Evolutionary conservation across 2,329 filamentous ascomycete species (phyloP).

Genomic region (Curvularia spicifera): DNA sequence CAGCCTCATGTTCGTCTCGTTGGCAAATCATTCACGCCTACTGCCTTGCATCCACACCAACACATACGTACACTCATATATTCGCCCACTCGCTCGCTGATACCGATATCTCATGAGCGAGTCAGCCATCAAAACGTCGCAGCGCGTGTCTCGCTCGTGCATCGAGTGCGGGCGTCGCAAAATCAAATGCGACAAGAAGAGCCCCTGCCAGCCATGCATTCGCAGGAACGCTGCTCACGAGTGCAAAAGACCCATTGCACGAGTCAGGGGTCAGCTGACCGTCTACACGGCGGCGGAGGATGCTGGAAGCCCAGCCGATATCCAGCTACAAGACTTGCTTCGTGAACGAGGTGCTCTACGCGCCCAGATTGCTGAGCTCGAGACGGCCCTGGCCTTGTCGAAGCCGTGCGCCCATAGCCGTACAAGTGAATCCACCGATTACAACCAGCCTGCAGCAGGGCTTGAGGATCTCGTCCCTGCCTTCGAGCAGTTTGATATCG

Average conservation of each 20-base stretch:
- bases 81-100: not conserved
- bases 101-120: conserved; percentile 10
- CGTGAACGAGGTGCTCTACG: conserved; percentile 17
- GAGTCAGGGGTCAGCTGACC: conserved; percentile 21
- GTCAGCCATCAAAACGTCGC: conserved; percentile 18
- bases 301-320: conserved; percentile 3
- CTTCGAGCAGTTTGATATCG: conserved; percentile 22
- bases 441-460: conserved; percentile 8
- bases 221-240: conserved; percentile 19
- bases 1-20: conserved; percentile 12
- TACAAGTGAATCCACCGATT: conserved; percentile 13
- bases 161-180: conserved; percentile 20
- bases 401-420: conserved; percentile 22
- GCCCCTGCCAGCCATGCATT: conserved; percentile 17
- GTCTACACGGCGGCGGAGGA: conserved; percentile 14
- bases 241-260: conserved; percentile 18
- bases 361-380: conserved; percentile 21
- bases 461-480: conserved; percentile 21
- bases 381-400: conserved; percentile 18
- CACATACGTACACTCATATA: not conserved
- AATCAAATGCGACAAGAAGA: conserved; percentile 24
- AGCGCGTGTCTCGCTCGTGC: conserved; percentile 19
- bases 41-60: not conserved
- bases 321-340: conserved; percentile 13
- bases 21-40: conserved; percentile 4